Evolutionary conservation across 306 rosid species (phyloP), one percentile per base, ranked within the genome.

Genomic region (Dalbergia cochinchinensis): DNA sequence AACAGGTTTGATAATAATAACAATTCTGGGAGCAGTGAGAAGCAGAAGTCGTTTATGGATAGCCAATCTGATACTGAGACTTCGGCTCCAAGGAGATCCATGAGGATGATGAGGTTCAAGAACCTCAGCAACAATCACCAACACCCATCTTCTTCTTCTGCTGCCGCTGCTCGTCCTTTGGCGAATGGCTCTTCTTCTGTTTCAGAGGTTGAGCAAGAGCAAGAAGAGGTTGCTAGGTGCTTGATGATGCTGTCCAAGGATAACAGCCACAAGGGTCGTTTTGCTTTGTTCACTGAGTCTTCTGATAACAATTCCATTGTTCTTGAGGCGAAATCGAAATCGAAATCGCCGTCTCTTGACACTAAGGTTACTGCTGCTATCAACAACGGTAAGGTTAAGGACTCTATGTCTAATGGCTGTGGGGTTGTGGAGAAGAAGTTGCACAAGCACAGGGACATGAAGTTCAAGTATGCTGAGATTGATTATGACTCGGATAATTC

Each of bases 211-310:
- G 94, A 92, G 68, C 89, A 83, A 37, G 91, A 87, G 8, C 90
- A 82, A 58, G 89, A 87, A 77, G 95, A 92, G 70, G 97, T 87
- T 42, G 97, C 97, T 14, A 75, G 77, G 80, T 84, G 94, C 57
- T 88, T 94, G 89, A 90, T 94, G 89, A 54, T 91, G 87, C 35
- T 94, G 84, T 94, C 97, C 42, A 86, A 83, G 69, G 93, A 88
- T 78, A 78, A 81, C 19, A 77, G 86, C 78, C 20, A 65, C 31
- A 85, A 66, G 81, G 81, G 86, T 55, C 83, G 83, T 54, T 74
- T 86, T 78, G 72, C 83, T 79, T 82, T 90, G 53, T 61, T 82
- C 47, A 84, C 85, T 7, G 94, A 92, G 8, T 91, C 97, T 81
- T 94, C 95, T 18, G 92, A 90, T 60, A 90, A 89, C 84, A 84